Base-by-base conservation (phyloP, 208 protist genomes). In the Trypanosoma avium region DNA sequence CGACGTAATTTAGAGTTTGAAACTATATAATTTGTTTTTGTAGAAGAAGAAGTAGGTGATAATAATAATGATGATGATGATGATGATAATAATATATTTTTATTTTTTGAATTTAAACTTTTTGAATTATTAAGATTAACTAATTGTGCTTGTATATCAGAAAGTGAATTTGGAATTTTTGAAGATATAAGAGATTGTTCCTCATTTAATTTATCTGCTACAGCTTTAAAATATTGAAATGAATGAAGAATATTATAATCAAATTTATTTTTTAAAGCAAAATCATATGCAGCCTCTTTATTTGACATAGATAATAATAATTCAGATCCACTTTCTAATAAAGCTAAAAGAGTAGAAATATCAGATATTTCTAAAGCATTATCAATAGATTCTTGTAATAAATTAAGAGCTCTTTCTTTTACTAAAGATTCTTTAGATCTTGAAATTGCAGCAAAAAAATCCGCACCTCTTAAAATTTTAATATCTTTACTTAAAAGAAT, bases 401-500 rank as follows among this genome's bases (percentile, higher is more conserved):
- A 38, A 22, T 19, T 32, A 42, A 86, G n/a, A 15, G 86, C 84
- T 1, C 48, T 46, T 36, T 46, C 46, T 49, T 86, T 60, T 24
- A 93, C 67, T 13, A 26, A 60, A 2, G 59, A 55, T 5, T 77
- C 70, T 48, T 38, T 62, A 10, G 78, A 74, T 17, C 79, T 78
- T 21, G 84, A 73, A n/a, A 91, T 79, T 21, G 82, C 86, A 2
- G 85, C 67, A 57, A 95, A 95, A 52, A 95, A 92, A 62, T 87
- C 62, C 0, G 89, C 81, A 22, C 89, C 89, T 5, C 84, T 81
- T n/a, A n/a, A n/a, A 29, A 67, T 19, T 38, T 3, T 59, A 49
- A 68, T 57, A 70, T 52, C 50, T 33, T 62, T 48, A 27, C 1
- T 22, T 24, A 77, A 29, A 12, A 77, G 45, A 52, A 73, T 10